A percentile compares a stretch with the other conserved stretches of the same genome.
Conservation (phyloP, 257 asterid genomes). For the Thymus mandschuricus region DNA sequence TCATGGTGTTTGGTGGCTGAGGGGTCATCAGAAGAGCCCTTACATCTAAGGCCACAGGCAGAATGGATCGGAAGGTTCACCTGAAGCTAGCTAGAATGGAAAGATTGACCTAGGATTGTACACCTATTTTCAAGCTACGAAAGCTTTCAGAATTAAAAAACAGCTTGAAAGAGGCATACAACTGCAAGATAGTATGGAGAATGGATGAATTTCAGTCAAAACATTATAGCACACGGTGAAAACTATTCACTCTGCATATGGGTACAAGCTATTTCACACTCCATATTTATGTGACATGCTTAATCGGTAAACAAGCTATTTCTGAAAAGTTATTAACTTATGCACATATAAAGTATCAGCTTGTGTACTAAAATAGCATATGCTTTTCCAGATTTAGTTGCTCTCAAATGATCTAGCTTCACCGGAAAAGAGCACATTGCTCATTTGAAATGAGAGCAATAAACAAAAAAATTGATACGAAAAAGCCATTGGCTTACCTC, state of each 20-base stretch:
- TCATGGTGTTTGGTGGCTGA: conserved; percentile 13
- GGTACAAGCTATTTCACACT: background rate
- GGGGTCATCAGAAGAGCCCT: background rate
- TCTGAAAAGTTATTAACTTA: background rate
- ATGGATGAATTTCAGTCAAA: background rate
- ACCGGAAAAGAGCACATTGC: background rate
- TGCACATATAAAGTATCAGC: conserved; percentile 9
- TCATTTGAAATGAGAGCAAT: background rate
- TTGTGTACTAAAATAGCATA: background rate
- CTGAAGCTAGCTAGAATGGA: background rate
- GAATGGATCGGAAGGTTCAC: background rate
- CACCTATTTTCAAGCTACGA: too few species aligned
- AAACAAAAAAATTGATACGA: conserved; percentile 10
- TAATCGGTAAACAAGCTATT: background rate
- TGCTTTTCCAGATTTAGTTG: background rate
- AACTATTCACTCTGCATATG: conserved; percentile 11
- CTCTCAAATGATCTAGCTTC: conserved; percentile 12
- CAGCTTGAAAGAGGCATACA: too few species aligned
- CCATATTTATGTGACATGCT: background rate
- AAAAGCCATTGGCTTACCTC: conserved; percentile 51
- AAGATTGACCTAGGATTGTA: too few species aligned
- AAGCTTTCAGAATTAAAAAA: too few species aligned
- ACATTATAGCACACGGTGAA: background rate
- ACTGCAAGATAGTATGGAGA: background rate
- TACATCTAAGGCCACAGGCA: background rate